A percentile compares a stretch with the other conserved stretches of the same genome.
Conservation (phyloP, 2,329 filamentous ascomycete genomes). For the Pseudopithomyces chartarum region DNA sequence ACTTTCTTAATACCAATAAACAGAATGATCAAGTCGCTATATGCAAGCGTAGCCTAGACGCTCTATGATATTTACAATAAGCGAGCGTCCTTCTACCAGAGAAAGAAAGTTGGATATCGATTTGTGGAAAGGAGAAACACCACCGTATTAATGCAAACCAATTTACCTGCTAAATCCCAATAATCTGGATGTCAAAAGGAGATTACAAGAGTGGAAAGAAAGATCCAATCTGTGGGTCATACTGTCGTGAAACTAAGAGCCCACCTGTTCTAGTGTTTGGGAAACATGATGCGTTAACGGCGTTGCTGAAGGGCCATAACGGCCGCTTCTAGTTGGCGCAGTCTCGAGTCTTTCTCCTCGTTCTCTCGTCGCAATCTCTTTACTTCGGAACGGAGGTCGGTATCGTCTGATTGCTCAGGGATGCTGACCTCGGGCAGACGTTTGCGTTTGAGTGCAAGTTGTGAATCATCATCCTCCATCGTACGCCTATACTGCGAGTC, state of each 20-base stretch:
- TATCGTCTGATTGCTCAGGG: slow-evolving; percentile 28
- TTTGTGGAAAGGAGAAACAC: slow-evolving; percentile 3
- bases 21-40: slow-evolving; percentile 10
- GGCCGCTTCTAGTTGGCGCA: slow-evolving; percentile 42
- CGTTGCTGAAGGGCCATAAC: slow-evolving; percentile 42
- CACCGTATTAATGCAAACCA: slow-evolving; percentile 14
- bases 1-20: slow-evolving; percentile 9
- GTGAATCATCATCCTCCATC: slow-evolving; percentile 32
- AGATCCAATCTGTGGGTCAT: slow-evolving; percentile 10
- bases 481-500: slow-evolving; percentile 32
- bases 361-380: slow-evolving; percentile 49
- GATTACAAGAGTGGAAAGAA: neutral
- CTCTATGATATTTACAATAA: slow-evolving; percentile 36
- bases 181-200: slow-evolving; percentile 2
- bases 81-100: slow-evolving; percentile 36
- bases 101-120: slow-evolving; percentile 4
- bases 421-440: slow-evolving; percentile 33
- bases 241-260: slow-evolving; percentile 13
- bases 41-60: slow-evolving; percentile 20
- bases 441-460: slow-evolving; percentile 37
- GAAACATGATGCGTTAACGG: slow-evolving; percentile 14
- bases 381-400: slow-evolving; percentile 45
- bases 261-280: neutral
- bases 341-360: slow-evolving; percentile 46
- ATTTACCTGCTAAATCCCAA: neutral